Evolutionary conservation across 2,329 filamentous ascomycete genomes (phyloP), one percentile per base, ranked within the genome.

Genomic region (Aureobasidium musti): DNA sequence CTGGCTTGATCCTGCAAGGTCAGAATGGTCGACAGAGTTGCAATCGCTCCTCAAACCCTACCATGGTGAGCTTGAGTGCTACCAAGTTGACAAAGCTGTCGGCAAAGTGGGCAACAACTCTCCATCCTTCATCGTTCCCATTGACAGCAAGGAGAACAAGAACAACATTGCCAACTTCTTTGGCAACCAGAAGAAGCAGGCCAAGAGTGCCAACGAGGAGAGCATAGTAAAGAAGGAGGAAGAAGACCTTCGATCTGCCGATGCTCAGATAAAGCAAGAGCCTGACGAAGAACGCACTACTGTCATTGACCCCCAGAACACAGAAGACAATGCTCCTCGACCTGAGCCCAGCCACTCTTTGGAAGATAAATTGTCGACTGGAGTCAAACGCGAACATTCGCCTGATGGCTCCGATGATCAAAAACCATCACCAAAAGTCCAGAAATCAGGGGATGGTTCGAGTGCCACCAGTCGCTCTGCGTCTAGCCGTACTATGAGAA

Each of bases 111-210:
- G 94, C 6, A 97, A 96, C 72, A 91, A 96, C 76, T 96, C 91
- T 23, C 87, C 91, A 0, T 85, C 84, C 0, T 97, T 97, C 73
- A 84, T 97, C 52, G 81, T 97, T 1, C 94, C 94, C 0, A 79
- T 97, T 39, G 85, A 91, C 72, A 96, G 91, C 78, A 88, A 87
- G 70, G 90, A 93, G 73, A 97, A 97, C 77, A 97, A 96, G 80
- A 87, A 84, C 59, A 97, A 95, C 71, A 98, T 98, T 76, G 91
- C 90, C 53, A 97, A 97, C 73, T 97, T 97, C 81, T 98, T 98
- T 74, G 84, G 84, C 8, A 90, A 87, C 49, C 82, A 83, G 68
- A 77, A 77, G 65, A 80, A 79, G 64, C 72, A 70, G n/a, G 71
- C 71, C 0, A 72, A 72, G 63, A 71, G 70, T n/a, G 71, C 77